Base-by-base conservation (phyloP, 2,329 filamentous ascomycete species). In the Xylariomycetidae sp. region DNA sequence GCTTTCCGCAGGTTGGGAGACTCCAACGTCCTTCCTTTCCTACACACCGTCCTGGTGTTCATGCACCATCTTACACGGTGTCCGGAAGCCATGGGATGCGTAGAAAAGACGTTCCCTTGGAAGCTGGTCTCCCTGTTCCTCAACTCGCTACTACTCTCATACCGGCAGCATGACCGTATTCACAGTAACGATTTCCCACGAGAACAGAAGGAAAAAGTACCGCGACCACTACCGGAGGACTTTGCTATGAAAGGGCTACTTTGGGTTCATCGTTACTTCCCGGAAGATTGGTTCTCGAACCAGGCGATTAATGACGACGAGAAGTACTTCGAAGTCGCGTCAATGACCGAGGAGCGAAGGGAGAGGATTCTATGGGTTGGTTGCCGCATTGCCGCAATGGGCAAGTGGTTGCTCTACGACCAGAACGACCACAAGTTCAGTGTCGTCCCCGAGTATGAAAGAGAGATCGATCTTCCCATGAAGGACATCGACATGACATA, bases 271-370 rank as follows among this genome's bases (percentile, higher is more conserved):
- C 62, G 64, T 9, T 80, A 80, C 35, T 79, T 74, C 33, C 77
- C 79, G 0, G 35, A 56, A 0, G 59, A 65, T 1, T 84, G 74
- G 73, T 85, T 85, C 47, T 44, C 52, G 0, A 65, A 67, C 7
- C 67, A 70, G 2, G 69, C 70, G 37, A 65, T 78, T 5, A 79
- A 84, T 17, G 79, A 84, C n/a, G 76, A 82, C 9, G 79, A 84
- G 39, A 72, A 78, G 25, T 70, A 70, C 12, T 71, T 84, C 28
- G 80, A 85, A 47, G 56, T 73, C 0, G 59, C 75, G 0, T 79
- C 74, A 0, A 79, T 79, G 52, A 64, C 63, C 0, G 67, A 69
- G 12, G 61, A 72, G n/a, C 63, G 80, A 5, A 69, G 67, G 20
- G 72, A 76, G 32, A 64, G 80, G 0, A 70, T 80, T 0, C 49